Evolutionary conservation across 2,329 filamentous ascomycete species (phyloP).

Genomic region (Calonectria crousiana): DNA sequence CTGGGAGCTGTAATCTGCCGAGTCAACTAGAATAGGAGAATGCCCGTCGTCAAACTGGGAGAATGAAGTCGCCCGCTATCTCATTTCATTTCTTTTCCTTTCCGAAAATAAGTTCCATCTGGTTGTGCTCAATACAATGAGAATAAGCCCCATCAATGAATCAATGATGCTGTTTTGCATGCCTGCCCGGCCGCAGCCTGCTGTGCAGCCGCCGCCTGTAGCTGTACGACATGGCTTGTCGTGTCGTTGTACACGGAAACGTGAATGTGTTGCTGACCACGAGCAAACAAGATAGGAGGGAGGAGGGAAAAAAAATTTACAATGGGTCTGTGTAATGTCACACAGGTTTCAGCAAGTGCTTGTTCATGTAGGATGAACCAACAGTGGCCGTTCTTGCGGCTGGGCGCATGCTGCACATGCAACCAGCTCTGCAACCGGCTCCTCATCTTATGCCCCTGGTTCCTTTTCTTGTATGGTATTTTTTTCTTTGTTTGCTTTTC

Average conservation of each 20-base stretch:
- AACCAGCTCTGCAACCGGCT: not conserved
- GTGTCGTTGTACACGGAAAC: not conserved
- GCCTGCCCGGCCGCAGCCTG: constrained; percentile 1
- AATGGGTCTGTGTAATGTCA: constrained; percentile 1
- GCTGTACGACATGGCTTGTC: not conserved
- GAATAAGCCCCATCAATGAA: not conserved
- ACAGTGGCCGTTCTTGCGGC: not conserved
- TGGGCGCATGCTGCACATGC: not conserved
- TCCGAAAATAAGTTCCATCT: not conserved
- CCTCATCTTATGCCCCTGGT: not conserved
- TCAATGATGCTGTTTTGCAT: not conserved
- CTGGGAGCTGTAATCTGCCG: not conserved
- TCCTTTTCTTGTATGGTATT: not conserved
- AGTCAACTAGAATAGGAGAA: not conserved
- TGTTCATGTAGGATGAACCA: constrained; percentile 7
- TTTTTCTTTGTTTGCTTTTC: not conserved
- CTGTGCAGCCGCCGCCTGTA: not conserved
- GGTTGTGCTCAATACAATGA: not conserved
- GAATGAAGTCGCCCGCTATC: not conserved
- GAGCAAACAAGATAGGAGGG: not conserved
- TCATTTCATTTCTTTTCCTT: not conserved
- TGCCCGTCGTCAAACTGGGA: not conserved
- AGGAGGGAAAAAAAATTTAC: not conserved
- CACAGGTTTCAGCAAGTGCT: constrained; percentile 2
- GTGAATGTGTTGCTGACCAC: not conserved